A percentile compares a stretch with the other conserved stretches of the same genome.
Evolutionary conservation across 257 asterid species (phyloP).

Genomic region (Jacaranda mimosifolia): DNA sequence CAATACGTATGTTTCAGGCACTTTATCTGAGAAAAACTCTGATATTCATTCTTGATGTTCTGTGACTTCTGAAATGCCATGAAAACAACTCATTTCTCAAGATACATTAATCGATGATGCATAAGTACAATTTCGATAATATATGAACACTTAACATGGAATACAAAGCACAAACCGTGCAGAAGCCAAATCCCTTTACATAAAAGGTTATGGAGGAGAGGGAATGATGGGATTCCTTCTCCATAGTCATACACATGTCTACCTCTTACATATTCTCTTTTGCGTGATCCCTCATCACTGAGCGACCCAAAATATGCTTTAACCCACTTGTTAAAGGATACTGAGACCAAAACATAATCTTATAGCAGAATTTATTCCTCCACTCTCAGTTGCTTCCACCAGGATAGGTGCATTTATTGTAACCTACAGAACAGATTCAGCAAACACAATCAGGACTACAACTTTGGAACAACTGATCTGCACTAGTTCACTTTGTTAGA

Average conservation of each 20-base stretch:
- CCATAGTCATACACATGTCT: slow-evolving; percentile 12
- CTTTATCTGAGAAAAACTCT: too few species aligned
- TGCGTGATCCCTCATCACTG: slow-evolving; percentile 1
- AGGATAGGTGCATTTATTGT: slow-evolving; percentile 56
- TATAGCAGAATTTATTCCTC: slow-evolving; percentile 11
- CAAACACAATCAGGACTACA: too few species aligned
- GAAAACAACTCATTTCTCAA: background rate
- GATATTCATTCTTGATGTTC: background rate
- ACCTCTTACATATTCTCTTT: background rate
- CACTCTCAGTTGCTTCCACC: slow-evolving; percentile 44
- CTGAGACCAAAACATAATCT: background rate
- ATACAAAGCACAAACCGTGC: background rate
- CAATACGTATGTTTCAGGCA: too few species aligned
- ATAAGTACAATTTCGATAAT: background rate
- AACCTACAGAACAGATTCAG: slow-evolving; percentile 45
- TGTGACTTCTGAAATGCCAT: background rate
- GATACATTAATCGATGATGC: background rate
- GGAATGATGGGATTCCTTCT: slow-evolving; percentile 25
- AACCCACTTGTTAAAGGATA: slow-evolving; percentile 25
- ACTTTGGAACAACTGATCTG: too few species aligned
- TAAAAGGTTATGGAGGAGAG: background rate
- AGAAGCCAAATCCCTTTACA: slow-evolving; percentile 13
- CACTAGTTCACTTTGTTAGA: too few species aligned
- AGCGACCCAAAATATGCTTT: slow-evolving; percentile 17
- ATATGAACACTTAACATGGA: background rate